Evolutionary conservation across 192 early-diverging fungal species (phyloP).

Genomic region (Ambispora gerdemannii): DNA sequence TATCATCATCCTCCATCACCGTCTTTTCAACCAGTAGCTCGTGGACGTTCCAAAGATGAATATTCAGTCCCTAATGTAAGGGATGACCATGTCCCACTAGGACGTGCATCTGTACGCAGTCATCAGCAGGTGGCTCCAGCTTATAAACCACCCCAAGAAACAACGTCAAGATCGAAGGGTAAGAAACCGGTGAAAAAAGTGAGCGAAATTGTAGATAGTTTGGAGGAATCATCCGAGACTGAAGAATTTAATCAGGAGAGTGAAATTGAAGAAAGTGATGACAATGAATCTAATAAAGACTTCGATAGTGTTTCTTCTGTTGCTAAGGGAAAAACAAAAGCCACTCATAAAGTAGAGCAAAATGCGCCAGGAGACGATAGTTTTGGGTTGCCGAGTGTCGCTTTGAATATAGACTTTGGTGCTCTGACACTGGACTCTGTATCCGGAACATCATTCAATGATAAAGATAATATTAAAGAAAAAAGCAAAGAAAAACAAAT

Average conservation of each 20-base stretch:
- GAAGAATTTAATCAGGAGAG: not conserved
- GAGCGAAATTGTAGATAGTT: not conserved
- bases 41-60: not conserved
- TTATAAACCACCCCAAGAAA: not conserved
- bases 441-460: not conserved
- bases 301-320: not conserved
- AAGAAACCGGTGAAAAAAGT: not conserved
- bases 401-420: conserved; percentile 7
- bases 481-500: not conserved
- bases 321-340: not conserved
- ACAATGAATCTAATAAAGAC: no score
- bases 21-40: not conserved
- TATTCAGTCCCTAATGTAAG: not conserved
- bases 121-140: not conserved
- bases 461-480: not conserved
- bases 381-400: not conserved
- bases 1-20: not conserved
- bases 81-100: not conserved
- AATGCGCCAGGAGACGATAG: not conserved
- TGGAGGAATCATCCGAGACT: not conserved
- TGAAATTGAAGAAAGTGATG: no score
- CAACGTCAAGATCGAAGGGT: not conserved
- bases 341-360: not conserved
- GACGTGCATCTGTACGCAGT: not conserved
- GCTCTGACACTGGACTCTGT: not conserved